phyloP scores from a whole-genome alignment of 139 green algal genomes.

The Picocystis salinarum region DNA sequence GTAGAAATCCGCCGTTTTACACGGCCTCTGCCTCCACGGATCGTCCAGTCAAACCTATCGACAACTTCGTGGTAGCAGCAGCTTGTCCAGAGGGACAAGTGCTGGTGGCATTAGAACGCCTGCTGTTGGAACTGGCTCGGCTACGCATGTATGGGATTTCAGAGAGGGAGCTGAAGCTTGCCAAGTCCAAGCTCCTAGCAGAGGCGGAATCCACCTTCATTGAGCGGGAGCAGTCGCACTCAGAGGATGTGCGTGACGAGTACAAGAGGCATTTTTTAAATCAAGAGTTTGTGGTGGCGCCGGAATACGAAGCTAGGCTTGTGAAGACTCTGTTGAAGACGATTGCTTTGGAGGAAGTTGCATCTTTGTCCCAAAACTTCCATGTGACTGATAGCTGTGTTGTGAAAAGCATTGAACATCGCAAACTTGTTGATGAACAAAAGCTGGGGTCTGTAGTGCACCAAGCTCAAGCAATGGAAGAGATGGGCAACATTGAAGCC shows the following conservation, averaged over 20 bases:
- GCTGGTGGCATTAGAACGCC: constrained; percentile 10
- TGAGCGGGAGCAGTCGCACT: constrained; percentile 50
- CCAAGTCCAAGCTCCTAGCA: constrained; percentile 9
- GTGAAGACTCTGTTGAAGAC: constrained; percentile 26
- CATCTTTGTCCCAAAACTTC: constrained; percentile 18
- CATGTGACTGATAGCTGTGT: constrained; percentile 23
- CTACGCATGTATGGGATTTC: constrained; percentile 47
- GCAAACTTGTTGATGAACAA: constrained; percentile 5
- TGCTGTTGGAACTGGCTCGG: constrained; percentile 51
- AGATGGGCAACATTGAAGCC: constrained; percentile 14
- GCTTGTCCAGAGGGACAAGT: no score
- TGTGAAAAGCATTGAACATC: constrained; percentile 27
- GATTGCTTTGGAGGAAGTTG: constrained; percentile 29
- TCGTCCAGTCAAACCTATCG: constrained; percentile 6
- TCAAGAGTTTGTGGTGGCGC: constrained; percentile 34
- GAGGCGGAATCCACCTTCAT: constrained; percentile 49
- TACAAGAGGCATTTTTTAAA: constrained; percentile 51
- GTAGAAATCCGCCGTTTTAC: constrained; percentile 42
- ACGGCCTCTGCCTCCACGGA: constrained; percentile 6
- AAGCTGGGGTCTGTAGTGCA: constrained; percentile 24
- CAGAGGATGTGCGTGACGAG: constrained; percentile 39
- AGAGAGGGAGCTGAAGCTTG: constrained; percentile 20
- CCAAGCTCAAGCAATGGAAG: constrained; percentile 25
- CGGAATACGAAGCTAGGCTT: constrained; percentile 48
- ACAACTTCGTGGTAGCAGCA: constrained; percentile 16